A percentile compares a stretch with the other conserved stretches of the same genome.
Evolutionary conservation across 2,329 filamentous ascomycete genomes (phyloP).

Genomic region (Fusarium keratoplasticum): DNA sequence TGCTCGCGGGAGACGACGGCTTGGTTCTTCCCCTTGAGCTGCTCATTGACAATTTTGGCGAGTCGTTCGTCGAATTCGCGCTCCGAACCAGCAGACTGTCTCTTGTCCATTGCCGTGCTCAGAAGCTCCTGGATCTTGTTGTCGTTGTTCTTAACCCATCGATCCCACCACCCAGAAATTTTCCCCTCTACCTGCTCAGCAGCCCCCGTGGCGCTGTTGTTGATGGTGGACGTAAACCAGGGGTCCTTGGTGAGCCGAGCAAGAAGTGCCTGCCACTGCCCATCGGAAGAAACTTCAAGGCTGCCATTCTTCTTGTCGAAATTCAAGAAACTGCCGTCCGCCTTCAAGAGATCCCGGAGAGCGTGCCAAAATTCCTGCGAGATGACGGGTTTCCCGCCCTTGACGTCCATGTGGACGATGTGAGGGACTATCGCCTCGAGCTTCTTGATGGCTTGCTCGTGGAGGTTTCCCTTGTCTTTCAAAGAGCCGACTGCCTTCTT

Average conservation of each 20-base stretch:
- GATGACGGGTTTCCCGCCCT: conserved; percentile 65
- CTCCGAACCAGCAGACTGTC: conserved; percentile 49
- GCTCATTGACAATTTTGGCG: conserved; percentile 51
- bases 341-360: conserved; percentile 64
- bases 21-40: conserved; percentile 48
- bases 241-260: conserved; percentile 54
- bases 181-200: conserved; percentile 46
- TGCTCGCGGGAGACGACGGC: conserved; percentile 60
- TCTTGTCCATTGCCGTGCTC: conserved; percentile 49
- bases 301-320: conserved; percentile 55
- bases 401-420: conserved; percentile 65
- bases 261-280: conserved; percentile 61
- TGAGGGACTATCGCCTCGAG: conserved; percentile 66
- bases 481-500: conserved; percentile 47
- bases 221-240: conserved; percentile 44
- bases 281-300: conserved; percentile 55
- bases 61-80: conserved; percentile 51
- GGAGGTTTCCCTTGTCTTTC: conserved; percentile 47
- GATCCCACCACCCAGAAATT: conserved; percentile 59
- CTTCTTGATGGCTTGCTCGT: conserved; percentile 54
- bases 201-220: conserved; percentile 39
- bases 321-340: conserved; percentile 60
- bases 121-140: conserved; percentile 50
- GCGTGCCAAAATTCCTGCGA: conserved; percentile 74
- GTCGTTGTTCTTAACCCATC: conserved; percentile 65